Base-by-base conservation (phyloP, 495 filamentous ascomycete genomes). In the Daldinia grandis region DNA sequence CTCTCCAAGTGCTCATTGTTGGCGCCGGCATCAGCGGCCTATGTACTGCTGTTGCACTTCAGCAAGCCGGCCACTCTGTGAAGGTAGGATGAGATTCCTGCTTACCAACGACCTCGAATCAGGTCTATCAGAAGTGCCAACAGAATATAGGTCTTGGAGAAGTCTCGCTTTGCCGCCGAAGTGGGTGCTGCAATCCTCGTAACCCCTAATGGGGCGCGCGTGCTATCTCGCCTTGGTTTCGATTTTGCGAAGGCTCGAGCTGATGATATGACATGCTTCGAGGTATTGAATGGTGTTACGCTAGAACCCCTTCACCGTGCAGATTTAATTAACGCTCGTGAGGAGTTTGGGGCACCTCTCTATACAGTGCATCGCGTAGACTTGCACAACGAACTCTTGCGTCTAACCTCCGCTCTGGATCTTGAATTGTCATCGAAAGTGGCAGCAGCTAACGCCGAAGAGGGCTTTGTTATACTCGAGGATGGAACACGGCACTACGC, bases 21-120 rank as follows among this genome's bases (percentile, higher is more conserved):
- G 87, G 87, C 19, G 87, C 86, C 15, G 87, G 87, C 9, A 82
- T 89, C 17, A 80, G 81, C n/a, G 88, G 88, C 12, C 76, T 90
- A 1, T 81, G 81, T 8, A 81, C 86, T n/a, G 87, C 87, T 6
- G 81, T 87, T 21, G 84, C 86, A 1, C 75, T 89, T 17, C 80
- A 84, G 60, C 79, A 79, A 1, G 78, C 80, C 5, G 87, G 87
- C 25, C 87, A 89, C 69, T 67, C 80, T 51, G 86, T 90, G 0
- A 79, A 85, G 62, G 62, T 65, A 51, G 9, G 30, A 6, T 65
- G 10, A n/a, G 3, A 35, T 25, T 25, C 21, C 51, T 47, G 7
- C 4, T 58, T 44, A 17, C 2, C 10, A 40, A n/a, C 5, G 5
- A 59, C 35, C 10, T 59, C 30, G 24, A 40, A 31, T 30, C 19